Conservation (phyloP, 2,329 filamentous ascomycete genomes). For the Calonectria multiphialidica region DNA sequence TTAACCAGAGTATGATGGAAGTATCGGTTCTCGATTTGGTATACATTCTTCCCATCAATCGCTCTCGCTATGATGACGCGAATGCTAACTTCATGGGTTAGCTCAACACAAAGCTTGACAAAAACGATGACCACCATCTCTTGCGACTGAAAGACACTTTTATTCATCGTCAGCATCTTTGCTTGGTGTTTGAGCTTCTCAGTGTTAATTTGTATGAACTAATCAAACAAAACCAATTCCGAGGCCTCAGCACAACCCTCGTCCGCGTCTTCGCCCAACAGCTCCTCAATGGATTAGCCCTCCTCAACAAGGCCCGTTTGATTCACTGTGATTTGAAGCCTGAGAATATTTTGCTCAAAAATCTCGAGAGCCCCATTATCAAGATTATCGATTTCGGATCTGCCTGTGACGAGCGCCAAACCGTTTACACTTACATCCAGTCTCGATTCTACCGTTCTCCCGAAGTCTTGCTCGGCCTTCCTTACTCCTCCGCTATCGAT, state of each 20-base stretch:
- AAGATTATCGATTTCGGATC: conserved; percentile 99
- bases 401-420: conserved; percentile 97
- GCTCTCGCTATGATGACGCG: background rate
- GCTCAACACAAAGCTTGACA: conserved; percentile 98
- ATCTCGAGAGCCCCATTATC: conserved; percentile 98
- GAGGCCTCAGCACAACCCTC: conserved; percentile 94
- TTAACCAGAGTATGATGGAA: conserved; percentile 99
- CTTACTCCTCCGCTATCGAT: conserved; percentile 98
- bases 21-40: conserved; percentile 97
- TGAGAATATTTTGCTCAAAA: conserved; percentile 97
- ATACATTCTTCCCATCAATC: conserved; percentile 46
- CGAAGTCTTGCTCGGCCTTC: conserved; percentile 93
- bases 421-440: conserved; percentile 99
- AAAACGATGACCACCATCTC: conserved; percentile 98
- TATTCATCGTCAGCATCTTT: conserved; percentile 96
- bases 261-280: conserved; percentile 98
- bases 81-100: conserved; percentile 52
- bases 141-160: conserved; percentile 97
- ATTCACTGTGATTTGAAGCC: conserved; percentile 99
- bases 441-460: conserved; percentile 98
- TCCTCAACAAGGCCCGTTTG: conserved; percentile 94
- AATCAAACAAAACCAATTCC: conserved; percentile 99
- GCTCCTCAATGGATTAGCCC: conserved; percentile 88
- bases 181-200: conserved; percentile 93
- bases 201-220: conserved; percentile 98